These are phyloP conservation scores for Claviceps digitariae DNA, from an alignment of 2,329 filamentous ascomycete genomes.

Conservation along the genomic window DNA sequence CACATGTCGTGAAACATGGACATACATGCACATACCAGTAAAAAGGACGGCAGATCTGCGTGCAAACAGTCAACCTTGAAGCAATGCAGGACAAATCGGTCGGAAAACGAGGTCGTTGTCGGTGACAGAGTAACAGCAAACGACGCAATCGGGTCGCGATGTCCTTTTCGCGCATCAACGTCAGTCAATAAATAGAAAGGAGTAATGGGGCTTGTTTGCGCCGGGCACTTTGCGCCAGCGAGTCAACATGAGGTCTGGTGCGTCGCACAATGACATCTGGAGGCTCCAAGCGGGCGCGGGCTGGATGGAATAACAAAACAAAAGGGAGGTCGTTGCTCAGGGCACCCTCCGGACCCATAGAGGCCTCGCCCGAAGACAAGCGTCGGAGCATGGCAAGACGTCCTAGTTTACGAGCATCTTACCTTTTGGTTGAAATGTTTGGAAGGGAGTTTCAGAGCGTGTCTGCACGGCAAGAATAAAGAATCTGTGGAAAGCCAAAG, in stretches of 20 bases:
- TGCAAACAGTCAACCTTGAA: not conserved
- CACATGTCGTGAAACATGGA: not conserved
- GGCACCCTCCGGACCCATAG: not conserved
- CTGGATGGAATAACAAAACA: not conserved
- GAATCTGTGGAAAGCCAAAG: not conserved
- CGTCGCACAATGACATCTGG: not conserved
- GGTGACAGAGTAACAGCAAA: not conserved
- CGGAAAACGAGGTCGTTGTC: constrained; percentile 1
- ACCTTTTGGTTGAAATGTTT: not conserved
- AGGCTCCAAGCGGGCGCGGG: not conserved
- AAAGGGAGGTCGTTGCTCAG: not conserved
- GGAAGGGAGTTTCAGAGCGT: not conserved
- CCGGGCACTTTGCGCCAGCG: not conserved
- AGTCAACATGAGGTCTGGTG: not conserved
- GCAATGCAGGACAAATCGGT: not conserved
- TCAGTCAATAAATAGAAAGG: not conserved
- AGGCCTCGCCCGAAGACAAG: not conserved
- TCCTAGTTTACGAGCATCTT: not conserved
- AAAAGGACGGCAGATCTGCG: not conserved
- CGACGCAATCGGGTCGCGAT: not conserved
- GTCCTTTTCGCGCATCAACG: not conserved
- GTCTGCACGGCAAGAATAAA: not conserved
- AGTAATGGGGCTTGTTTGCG: not conserved
- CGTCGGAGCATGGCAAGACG: not conserved
- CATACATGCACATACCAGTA: constrained; percentile 1